Conservation (phyloP, 2,329 filamentous ascomycete species). For the Claviceps sp. region DNA sequence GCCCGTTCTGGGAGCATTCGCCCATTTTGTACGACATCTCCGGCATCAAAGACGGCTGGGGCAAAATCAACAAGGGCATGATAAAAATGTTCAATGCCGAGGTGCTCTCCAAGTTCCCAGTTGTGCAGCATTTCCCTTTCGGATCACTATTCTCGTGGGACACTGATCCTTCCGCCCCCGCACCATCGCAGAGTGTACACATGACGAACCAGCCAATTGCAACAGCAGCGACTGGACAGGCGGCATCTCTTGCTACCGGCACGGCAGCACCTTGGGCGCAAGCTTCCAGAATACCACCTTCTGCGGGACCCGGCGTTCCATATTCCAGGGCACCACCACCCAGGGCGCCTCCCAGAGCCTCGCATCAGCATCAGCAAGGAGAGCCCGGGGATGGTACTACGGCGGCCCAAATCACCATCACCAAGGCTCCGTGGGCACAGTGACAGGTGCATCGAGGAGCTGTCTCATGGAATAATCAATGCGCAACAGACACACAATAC, state of each 20-base stretch:
- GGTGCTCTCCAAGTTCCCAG: conserved; percentile 90
- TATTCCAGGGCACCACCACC: conserved; percentile 24
- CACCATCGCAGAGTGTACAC: conserved; percentile 39
- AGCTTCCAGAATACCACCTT: conserved; percentile 24
- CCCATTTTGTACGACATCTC: conserved; percentile 91
- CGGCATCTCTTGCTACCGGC: conserved; percentile 16
- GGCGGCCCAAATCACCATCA: conserved; percentile 26
- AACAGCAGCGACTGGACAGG: conserved; percentile 3
- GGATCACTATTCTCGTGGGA: conserved; percentile 73
- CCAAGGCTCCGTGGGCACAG: conserved; percentile 35
- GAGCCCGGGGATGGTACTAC: conserved; percentile 16
- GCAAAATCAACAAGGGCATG: conserved; percentile 99
- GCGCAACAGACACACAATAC: not conserved
- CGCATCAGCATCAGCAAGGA: conserved; percentile 11
- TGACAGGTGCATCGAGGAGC: conserved; percentile 1
- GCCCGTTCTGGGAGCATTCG: conserved; percentile 94
- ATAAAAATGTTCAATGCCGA: conserved; percentile 99
- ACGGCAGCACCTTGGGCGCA: conserved; percentile 33
- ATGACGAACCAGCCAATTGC: conserved; percentile 37
- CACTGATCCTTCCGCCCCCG: conserved; percentile 44
- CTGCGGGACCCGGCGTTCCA: conserved; percentile 23
- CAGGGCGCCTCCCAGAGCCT: conserved; percentile 14
- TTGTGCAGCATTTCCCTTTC: conserved; percentile 91
- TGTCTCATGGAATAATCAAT: not conserved
- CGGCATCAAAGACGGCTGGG: conserved; percentile 86